Percentiles rank a stretch among this genome's conserved stretches.
phyloP scores from a whole-genome alignment of 2,329 filamentous ascomycete species.

The Ophiostoma quercus region DNA sequence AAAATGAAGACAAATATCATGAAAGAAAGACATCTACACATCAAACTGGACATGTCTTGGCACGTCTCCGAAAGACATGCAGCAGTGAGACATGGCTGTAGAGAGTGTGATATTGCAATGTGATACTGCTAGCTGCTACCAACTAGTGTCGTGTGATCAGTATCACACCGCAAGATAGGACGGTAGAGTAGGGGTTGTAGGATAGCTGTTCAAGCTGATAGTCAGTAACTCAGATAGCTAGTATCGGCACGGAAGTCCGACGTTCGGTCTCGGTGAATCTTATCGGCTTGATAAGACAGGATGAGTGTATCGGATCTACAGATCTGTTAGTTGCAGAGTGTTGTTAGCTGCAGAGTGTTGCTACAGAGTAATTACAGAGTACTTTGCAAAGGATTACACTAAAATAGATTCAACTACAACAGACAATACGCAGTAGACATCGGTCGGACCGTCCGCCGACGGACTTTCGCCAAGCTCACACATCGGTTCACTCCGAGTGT shows the following conservation, averaged over 20 bases:
- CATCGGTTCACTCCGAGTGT: not conserved
- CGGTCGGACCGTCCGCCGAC: not conserved
- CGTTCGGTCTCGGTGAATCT: not conserved
- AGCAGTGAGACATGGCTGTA: not conserved
- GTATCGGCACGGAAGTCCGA: slow-evolving; percentile 2
- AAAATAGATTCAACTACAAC: not conserved
- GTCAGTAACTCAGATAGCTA: not conserved
- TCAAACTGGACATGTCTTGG: not conserved
- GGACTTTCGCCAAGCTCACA: not conserved
- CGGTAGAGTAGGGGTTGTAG: not conserved
- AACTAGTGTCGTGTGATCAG: not conserved
- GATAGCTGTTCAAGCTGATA: no score
- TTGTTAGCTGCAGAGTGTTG: not conserved
- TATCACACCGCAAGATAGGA: slow-evolving; percentile 10
- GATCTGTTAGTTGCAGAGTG: not conserved
- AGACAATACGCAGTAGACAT: not conserved
- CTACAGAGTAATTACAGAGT: no score
- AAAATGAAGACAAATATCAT: not conserved
- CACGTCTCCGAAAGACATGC: slow-evolving; percentile 6
- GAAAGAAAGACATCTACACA: not conserved
- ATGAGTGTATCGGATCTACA: not conserved
- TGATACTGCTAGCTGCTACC: not conserved
- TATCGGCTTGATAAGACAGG: not conserved
- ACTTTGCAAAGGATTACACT: no score
- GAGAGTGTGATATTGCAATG: not conserved